A percentile compares a stretch with the other conserved stretches of the same genome.
Conservation (phyloP, 2,329 filamentous ascomycete species). For the Escovopsis sp. region DNA sequence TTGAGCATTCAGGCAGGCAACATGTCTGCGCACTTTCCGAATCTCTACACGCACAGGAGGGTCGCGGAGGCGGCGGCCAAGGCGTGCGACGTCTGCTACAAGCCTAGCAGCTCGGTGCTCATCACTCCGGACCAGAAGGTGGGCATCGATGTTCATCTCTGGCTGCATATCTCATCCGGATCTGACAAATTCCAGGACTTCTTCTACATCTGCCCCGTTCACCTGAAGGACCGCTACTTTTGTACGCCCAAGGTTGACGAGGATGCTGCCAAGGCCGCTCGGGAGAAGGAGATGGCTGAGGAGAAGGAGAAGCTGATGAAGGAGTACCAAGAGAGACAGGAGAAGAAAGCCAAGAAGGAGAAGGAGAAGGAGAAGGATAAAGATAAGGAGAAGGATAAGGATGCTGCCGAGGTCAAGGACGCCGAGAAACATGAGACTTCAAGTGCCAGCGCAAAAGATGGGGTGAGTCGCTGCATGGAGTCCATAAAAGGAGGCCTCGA, state of each 20-base stretch:
- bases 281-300: conserved; percentile 47
- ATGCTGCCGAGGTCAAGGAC: conserved; percentile 22
- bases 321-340: conserved; percentile 62
- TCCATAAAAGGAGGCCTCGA: conserved; percentile 14
- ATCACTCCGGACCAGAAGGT: conserved; percentile 86
- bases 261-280: conserved; percentile 45
- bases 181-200: conserved; percentile 42
- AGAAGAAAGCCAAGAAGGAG: conserved; percentile 54
- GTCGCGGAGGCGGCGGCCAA: conserved; percentile 76
- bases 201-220: conserved; percentile 77
- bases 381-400: conserved; percentile 29
- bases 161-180: background rate
- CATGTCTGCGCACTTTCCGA: conserved; percentile 38
- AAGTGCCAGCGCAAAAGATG: conserved; percentile 12
- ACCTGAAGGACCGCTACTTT: conserved; percentile 73
- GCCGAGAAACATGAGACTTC: conserved; percentile 13
- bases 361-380: conserved; percentile 52
- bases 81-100: conserved; percentile 84
- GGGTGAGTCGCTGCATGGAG: conserved; percentile 12
- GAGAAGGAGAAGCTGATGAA: conserved; percentile 53
- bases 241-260: conserved; percentile 61
- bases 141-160: conserved; percentile 6
- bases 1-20: background rate
- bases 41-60: conserved; percentile 71
- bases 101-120: conserved; percentile 71